Evolutionary conservation across 768 basidiomycete species (phyloP), one percentile per base, ranked within the genome.

Genomic region (Leccinum arenicola): DNA sequence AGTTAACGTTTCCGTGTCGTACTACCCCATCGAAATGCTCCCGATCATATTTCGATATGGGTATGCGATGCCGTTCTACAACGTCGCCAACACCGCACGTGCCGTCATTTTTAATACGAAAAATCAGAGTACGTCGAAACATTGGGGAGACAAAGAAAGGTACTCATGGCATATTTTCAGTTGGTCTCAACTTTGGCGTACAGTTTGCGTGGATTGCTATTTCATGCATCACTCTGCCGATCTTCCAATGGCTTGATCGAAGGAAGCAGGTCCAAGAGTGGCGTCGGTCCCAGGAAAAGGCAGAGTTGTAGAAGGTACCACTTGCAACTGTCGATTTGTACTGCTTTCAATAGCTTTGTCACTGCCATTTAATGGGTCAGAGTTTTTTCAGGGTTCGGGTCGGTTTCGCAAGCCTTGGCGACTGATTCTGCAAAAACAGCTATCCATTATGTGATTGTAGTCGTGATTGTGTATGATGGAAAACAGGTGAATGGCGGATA

Each of bases 11-110:
- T 80, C 85, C 3, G 83, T 86, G 21, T 76, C 75, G 19, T 71
- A 78, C 43, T 80, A 80, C 66, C 88, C 89, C 0, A 78, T 88
- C 45, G 80, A 83, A 53, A 70, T 83, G 1, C 73, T 88, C 1
- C 87, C 88, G 0, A 63, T 63, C 40, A 60, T 89, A 58, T 89
- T 79, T 72, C 79, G 77, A 51, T 89, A 89, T 59, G 90, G 87
- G 1, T 88, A 84, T 62, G 87, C 82, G 0, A 78, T 77, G 62
- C 89, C 89, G 1, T 89, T 91, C 66, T 90, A 87, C 69, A 88
- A 90, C 64, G 76, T 90, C 29, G 83, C 85, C 14, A 72, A 76
- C 40, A 82, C 86, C 1, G 79, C 84, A 4, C 78, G 89, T 19
- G 76, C 82, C 25, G 76, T 91, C 56, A 69, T 87, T n/a, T 89